Conservation (phyloP, 23 red algal genomes). For the Pyropia yezoensis region DNA sequence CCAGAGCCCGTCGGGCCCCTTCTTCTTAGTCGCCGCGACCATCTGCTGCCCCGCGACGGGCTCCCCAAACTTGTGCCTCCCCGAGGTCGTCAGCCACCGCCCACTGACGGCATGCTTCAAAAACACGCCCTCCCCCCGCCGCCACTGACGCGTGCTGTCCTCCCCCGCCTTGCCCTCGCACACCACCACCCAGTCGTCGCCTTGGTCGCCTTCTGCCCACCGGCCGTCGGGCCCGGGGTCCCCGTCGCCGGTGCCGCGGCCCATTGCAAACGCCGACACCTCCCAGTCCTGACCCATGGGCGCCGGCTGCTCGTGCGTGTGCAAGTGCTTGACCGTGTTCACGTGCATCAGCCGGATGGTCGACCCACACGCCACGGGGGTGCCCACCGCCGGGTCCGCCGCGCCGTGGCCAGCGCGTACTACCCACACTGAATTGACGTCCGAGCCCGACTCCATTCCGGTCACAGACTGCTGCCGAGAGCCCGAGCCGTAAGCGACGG, state of each 20-base stretch:
- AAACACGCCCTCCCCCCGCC: conserved; percentile 24
- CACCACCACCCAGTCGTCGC: conserved; percentile 71
- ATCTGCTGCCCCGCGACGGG: conserved; percentile 61
- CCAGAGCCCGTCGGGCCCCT: conserved; percentile 56
- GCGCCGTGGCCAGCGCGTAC: conserved; percentile 39
- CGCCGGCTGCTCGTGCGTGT: conserved; percentile 71
- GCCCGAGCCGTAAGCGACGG: conserved; percentile 85
- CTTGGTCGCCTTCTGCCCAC: conserved; percentile 49
- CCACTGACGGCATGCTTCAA: conserved; percentile 58
- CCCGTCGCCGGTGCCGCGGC: conserved; percentile 3
- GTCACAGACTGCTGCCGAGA: conserved; percentile 85
- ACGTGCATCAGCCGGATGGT: conserved; percentile 80
- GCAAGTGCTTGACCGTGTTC: conserved; percentile 71
- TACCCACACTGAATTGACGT: conserved; percentile 76
- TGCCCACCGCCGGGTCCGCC: conserved; percentile 5
- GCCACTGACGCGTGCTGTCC: conserved; percentile 9
- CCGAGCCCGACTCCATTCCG: conserved; percentile 21
- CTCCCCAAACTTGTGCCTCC: conserved; percentile 29
- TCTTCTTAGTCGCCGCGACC: conserved; percentile 23
- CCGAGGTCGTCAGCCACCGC: conserved; percentile 13
- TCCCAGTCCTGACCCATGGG: conserved; percentile 59
- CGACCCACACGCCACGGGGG: conserved; percentile 40
- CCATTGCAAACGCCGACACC: conserved; percentile 61
- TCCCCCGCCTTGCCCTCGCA: conserved; percentile 12
- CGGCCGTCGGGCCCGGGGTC: conserved; percentile 17